Conservation (phyloP, 441 rosid species). For the Biscutella laevigata region DNA sequence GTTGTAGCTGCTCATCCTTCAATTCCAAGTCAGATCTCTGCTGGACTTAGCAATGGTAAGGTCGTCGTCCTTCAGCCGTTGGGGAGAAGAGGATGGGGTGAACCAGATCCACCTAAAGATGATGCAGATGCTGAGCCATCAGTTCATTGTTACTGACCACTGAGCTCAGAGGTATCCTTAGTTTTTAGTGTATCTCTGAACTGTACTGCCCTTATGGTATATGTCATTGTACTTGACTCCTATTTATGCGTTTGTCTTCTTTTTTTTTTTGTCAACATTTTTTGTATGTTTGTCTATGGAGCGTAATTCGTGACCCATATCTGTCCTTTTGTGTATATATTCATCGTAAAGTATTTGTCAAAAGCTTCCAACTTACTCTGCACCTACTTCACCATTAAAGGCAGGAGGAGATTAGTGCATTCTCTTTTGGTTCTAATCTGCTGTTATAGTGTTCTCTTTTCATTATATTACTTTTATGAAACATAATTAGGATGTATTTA, state of each 20-base stretch:
- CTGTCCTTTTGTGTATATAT: background rate
- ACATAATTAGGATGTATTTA: too few relatives aligned
- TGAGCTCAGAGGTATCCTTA: conserved; percentile 38
- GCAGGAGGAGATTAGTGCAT: background rate
- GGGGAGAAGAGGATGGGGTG: conserved; percentile 75
- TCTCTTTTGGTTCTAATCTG: background rate
- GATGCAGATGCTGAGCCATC: conserved; percentile 43
- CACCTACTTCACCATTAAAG: background rate
- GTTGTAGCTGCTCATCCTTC: conserved; percentile 82
- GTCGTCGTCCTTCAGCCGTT: conserved; percentile 64
- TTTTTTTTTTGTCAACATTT: too few relatives aligned
- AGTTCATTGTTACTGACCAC: conserved; percentile 21
- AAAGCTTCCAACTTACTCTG: background rate
- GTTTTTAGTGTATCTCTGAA: background rate
- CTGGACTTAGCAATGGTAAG: conserved; percentile 72
- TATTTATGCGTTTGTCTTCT: too few relatives aligned
- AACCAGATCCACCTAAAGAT: conserved; percentile 54
- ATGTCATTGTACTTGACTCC: too few relatives aligned
- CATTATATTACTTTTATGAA: too few relatives aligned
- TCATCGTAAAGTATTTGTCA: background rate
- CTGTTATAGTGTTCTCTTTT: too few relatives aligned
- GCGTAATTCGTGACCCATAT: background rate
- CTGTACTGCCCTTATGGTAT: background rate
- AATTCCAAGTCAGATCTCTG: conserved; percentile 65
- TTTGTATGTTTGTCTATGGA: background rate